phyloP scores from a whole-genome alignment of 345 rosid genomes.

The Lenwebbia sp. region DNA sequence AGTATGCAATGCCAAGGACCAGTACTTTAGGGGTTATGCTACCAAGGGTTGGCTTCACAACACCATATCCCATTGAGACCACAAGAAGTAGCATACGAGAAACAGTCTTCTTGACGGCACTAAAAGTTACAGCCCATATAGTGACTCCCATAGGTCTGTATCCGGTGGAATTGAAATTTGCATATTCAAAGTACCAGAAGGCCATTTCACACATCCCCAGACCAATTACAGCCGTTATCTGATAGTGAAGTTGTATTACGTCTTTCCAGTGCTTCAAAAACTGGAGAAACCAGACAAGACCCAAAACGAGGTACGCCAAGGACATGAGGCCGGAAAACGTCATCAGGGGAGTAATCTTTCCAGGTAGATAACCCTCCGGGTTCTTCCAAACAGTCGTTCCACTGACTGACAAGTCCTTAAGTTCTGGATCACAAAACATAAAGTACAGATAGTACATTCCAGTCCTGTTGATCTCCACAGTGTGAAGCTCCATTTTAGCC shows the following conservation, averaged over 20 bases:
- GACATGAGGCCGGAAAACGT: constrained; percentile 27
- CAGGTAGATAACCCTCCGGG: constrained; percentile 30
- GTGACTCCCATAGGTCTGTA: constrained; percentile 25
- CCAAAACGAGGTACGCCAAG: constrained; percentile 22
- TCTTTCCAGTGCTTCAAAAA: constrained; percentile 26
- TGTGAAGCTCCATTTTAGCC: constrained; percentile 21
- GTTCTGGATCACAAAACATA: constrained; percentile 33
- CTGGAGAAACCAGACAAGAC: constrained; percentile 29
- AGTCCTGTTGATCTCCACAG: constrained; percentile 18
- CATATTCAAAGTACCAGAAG: constrained; percentile 25
- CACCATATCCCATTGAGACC: constrained; percentile 37
- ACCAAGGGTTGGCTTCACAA: constrained; percentile 26
- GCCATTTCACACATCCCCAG: constrained; percentile 45
- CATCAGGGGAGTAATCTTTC: constrained; percentile 35
- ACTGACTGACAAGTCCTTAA: constrained; percentile 9
- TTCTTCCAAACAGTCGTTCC: constrained; percentile 38
- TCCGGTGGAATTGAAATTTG: constrained; percentile 27
- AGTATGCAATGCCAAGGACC: constrained; percentile 21
- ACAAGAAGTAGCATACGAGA: constrained; percentile 23
- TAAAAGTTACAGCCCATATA: constrained; percentile 23
- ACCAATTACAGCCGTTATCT: constrained; percentile 26
- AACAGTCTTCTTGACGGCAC: constrained; percentile 25
- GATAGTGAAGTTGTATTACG: constrained; percentile 23
- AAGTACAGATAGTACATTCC: constrained; percentile 39
- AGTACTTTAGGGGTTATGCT: constrained; percentile 14